Conservation (phyloP, 495 filamentous ascomycete species). For the Penicillium samsonianum region DNA sequence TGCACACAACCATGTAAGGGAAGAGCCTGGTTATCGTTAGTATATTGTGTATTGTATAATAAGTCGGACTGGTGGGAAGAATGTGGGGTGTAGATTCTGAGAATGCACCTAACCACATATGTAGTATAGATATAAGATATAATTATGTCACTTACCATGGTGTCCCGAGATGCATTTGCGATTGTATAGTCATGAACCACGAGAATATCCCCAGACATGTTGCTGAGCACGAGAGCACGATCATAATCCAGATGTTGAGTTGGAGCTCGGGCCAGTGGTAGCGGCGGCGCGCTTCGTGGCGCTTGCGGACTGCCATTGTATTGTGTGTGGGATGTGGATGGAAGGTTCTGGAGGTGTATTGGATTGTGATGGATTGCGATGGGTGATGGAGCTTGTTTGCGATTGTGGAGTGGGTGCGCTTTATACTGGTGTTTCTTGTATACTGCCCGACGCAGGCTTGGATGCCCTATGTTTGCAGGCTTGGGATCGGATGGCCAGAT, state of each 20-base stretch:
- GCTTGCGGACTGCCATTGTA: constrained; percentile 27
- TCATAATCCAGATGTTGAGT: constrained; percentile 88
- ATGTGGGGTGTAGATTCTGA: not conserved
- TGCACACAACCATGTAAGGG: constrained; percentile 81
- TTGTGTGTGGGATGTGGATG: not conserved
- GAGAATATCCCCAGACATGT: constrained; percentile 85
- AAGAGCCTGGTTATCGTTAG: constrained; percentile 69
- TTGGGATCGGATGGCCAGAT: not conserved
- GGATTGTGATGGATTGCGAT: constrained; percentile 4
- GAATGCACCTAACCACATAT: not conserved
- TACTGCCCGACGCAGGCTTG: constrained; percentile 6
- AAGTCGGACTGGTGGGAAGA: not conserved
- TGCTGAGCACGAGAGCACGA: constrained; percentile 76
- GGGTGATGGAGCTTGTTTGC: not conserved
- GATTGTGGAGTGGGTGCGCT: not conserved
- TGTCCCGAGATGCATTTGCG: constrained; percentile 64
- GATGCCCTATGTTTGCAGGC: constrained; percentile 7
- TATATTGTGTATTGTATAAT: not conserved
- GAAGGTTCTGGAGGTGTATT: not conserved
- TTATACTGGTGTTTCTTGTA: constrained; percentile 8
- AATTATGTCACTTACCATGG: constrained; percentile 78
- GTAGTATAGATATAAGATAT: not conserved
- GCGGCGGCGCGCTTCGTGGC: constrained; percentile 50
- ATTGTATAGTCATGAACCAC: constrained; percentile 79
- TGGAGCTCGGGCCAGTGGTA: constrained; percentile 96